These are phyloP conservation scores for Plantago coronopus DNA, from an alignment of 305 asterid genomes.

Conservation along the genomic window DNA sequence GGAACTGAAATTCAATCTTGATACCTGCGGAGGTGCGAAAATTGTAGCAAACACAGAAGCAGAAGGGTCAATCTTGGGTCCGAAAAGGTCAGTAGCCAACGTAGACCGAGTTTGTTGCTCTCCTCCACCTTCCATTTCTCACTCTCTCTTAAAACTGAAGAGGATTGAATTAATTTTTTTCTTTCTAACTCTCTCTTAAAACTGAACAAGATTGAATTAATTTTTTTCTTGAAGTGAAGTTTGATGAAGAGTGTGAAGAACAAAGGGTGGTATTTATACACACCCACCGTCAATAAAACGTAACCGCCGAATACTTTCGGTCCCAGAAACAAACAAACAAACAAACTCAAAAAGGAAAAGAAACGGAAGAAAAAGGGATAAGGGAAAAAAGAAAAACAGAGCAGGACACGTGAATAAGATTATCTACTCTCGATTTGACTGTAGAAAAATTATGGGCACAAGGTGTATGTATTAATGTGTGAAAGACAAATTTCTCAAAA, in stretches of 20 bases:
- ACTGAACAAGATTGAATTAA: neutral
- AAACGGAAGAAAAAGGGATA: neutral
- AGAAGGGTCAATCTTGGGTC: conserved; percentile 56
- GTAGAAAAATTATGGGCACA: neutral
- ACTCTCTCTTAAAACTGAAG: conserved; percentile 12
- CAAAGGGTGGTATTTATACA: conserved; percentile 5
- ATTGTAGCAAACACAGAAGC: conserved; percentile 64
- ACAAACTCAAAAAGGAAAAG: conserved; percentile 26
- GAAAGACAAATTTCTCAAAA: conserved; percentile 8
- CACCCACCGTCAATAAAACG: conserved; percentile 56
- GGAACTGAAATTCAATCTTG: neutral
- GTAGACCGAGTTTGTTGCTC: conserved; percentile 57
- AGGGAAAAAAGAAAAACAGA: conserved; percentile 16
- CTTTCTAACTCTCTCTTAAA: neutral
- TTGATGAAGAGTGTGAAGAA: neutral
- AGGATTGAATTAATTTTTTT: neutral
- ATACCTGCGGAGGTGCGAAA: conserved; percentile 65
- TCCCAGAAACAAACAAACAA: conserved; percentile 42
- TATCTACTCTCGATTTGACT: no score
- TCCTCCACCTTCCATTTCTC: conserved; percentile 46
- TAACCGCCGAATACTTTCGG: conserved; percentile 39
- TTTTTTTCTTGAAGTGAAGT: neutral
- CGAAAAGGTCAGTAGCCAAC: conserved; percentile 81
- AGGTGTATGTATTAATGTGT: conserved; percentile 7
- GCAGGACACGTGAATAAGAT: conserved; percentile 41